Conservation (phyloP, 164 flowering plant species). For the Magnolia officinalis region DNA sequence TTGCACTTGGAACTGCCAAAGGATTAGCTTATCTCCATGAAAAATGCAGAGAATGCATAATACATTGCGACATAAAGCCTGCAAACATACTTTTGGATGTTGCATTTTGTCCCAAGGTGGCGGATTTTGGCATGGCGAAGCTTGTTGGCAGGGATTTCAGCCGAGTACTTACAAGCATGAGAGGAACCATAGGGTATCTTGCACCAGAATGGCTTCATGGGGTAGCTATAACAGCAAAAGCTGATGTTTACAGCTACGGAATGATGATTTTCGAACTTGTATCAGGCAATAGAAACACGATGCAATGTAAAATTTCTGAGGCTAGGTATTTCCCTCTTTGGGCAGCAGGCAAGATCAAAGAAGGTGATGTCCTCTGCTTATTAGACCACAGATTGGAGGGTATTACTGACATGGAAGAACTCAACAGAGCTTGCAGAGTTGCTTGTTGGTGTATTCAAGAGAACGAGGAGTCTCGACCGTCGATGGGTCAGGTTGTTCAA, state of each 20-base stretch:
- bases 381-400: constrained; percentile 24
- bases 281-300: constrained; percentile 27
- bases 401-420: constrained; percentile 24
- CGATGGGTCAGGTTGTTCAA: constrained; percentile 38
- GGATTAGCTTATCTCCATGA: constrained; percentile 33
- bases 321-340: constrained; percentile 22
- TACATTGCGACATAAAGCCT: constrained; percentile 39
- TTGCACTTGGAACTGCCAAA: constrained; percentile 31
- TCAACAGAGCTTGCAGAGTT: constrained; percentile 21
- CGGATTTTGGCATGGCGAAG: constrained; percentile 38
- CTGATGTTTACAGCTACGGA: constrained; percentile 38
- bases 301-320: constrained; percentile 12
- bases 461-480: constrained; percentile 27
- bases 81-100: constrained; percentile 33
- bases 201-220: constrained; percentile 41
- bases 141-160: constrained; percentile 33
- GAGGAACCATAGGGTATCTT: constrained; percentile 40
- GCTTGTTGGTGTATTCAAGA: constrained; percentile 43
- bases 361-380: constrained; percentile 15
- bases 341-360: constrained; percentile 22
- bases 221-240: constrained; percentile 31
- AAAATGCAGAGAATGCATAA: constrained; percentile 34
- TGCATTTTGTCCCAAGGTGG: constrained; percentile 30
- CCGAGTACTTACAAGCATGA: constrained; percentile 32
- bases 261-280: constrained; percentile 32